Evolutionary conservation across 2,329 filamentous ascomycete genomes (phyloP), one percentile per base, ranked within the genome.

Genomic region (Endoconidiophora laricicola): DNA sequence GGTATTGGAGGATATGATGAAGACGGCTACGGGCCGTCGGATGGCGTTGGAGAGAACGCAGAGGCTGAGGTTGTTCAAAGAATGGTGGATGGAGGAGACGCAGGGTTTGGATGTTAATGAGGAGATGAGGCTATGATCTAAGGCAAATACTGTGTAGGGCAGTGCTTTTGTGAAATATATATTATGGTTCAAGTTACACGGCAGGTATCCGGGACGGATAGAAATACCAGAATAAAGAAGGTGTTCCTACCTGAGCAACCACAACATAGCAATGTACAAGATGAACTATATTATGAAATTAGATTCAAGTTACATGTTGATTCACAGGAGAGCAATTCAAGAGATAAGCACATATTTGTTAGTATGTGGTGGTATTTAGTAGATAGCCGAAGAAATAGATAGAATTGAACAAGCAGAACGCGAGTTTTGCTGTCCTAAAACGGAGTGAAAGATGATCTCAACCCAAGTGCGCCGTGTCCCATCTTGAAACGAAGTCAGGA

Each of bases 1-100:
- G 55, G 70, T 66, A 58, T 60, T 94, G 20, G 76, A 71, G 57
- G 66, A 65, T 12, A 73, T 78, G 73, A 79, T 79, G 74, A 81
- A 81, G 68, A 80, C 78, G 48, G 66, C 65, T 0, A 65, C 69
- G 20, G 78, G 78, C 4, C 66, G 66, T 56, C 61, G 62, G 56
- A 60, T 80, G 62, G 76, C 76, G 0, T 63, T 56, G 54, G 69
- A 71, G 58, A 66, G 75, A 59, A 76, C 73, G 0, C 64, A 68
- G 57, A 67, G 74, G 56, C 60, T 81, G 57, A 58, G 60, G 51
- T 56, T 63, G 45, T 76, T 80, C 60, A 69, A 69, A 60, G 62
- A 66, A 53, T 80, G 76, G 77, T 81, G 74, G 74, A 59, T 58
- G 45, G 70, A 74, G 18, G 78, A 81, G 64, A 23, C 22, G 22